Conservation (phyloP, 345 rosid species). For the Populus euphratica region DNA sequence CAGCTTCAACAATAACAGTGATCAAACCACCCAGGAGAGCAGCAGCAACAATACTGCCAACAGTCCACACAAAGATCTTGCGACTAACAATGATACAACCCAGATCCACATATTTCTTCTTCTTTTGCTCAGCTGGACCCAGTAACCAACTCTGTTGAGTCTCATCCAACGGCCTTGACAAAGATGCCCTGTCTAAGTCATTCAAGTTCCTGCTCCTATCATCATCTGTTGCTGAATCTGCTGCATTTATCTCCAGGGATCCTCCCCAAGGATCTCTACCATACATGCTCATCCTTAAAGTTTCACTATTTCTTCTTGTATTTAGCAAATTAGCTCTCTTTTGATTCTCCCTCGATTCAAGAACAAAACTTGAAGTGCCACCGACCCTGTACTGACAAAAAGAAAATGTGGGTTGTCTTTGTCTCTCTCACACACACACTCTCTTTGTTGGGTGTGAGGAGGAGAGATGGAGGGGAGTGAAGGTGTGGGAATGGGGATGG, state of each 20-base stretch:
- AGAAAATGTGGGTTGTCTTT: neutral
- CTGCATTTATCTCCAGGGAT: constrained; percentile 82
- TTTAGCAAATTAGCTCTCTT: neutral
- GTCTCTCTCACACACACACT: neutral
- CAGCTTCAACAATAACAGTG: constrained; percentile 75
- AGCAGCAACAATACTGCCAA: constrained; percentile 57
- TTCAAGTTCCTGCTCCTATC: constrained; percentile 84
- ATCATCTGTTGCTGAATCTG: constrained; percentile 96
- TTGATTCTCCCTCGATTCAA: neutral
- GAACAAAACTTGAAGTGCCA: neutral
- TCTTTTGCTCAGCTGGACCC: constrained; percentile 84
- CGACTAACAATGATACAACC: constrained; percentile 97
- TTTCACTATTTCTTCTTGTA: neutral
- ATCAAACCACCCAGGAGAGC: constrained; percentile 67
- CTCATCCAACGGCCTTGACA: constrained; percentile 80
- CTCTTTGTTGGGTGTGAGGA: neutral
- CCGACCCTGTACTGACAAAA: neutral
- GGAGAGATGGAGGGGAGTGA: no score
- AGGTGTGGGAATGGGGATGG: neutral
- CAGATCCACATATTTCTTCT: constrained; percentile 86
- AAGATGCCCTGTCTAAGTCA: constrained; percentile 82
- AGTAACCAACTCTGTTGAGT: constrained; percentile 99
- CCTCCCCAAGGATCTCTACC: constrained; percentile 99
- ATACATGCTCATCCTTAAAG: constrained; percentile 51
- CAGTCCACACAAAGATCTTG: constrained; percentile 91